Base-by-base conservation (phyloP, 768 basidiomycete species). In the Candolleomyces aberdarensis region DNA sequence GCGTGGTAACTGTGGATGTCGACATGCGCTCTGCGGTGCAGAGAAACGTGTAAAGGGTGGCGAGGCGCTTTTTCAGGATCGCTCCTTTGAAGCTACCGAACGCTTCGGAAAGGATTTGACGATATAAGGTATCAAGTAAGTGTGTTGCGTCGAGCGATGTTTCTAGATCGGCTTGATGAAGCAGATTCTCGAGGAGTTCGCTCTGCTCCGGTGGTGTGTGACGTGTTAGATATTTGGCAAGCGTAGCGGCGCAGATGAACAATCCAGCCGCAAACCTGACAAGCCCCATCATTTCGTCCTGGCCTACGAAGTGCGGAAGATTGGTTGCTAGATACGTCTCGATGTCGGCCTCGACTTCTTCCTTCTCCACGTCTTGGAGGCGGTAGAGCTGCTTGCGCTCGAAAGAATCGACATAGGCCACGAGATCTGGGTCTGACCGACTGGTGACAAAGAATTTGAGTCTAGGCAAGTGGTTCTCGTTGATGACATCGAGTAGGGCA, bases 241-340 rank as follows among this genome's bases (percentile, higher is more conserved):
- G 62, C 0, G 70, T 73, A 19, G 71, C 66, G 26, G 72, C 71
- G 49, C 67, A 70, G 50, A 73, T 71, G 62, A 73, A 73, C 10
- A 73, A 51, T 9, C 69, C 70, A 56, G 26, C 64, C 14, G 67
- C 64, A 8, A 55, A 58, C 14, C 56, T 51, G 9, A 51, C 60
- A 39, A 72, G 64, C 46, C 62, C 36, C n/a, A 39, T 29, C 26
- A 68, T 19, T 47, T 60, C 60, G 10, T n/a, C 58, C 1, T 14
- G 15, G 8, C 31, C 36, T 14, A 3, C 43, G 29, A 66, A 43
- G 7, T 50, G 32, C 6, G 43, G 19, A 40, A 60, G 53, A 17
- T 54, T 59, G 50, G 26, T 22, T 36, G 29, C n/a, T 22, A 63
- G 58, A 40, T 63, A 59, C n/a, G 26, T 53, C 1, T 26, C 36